Percentiles rank a stretch among this genome's conserved stretches.
Conservation (phyloP, 495 filamentous ascomycete species). For the Apiosordaria backusii region DNA sequence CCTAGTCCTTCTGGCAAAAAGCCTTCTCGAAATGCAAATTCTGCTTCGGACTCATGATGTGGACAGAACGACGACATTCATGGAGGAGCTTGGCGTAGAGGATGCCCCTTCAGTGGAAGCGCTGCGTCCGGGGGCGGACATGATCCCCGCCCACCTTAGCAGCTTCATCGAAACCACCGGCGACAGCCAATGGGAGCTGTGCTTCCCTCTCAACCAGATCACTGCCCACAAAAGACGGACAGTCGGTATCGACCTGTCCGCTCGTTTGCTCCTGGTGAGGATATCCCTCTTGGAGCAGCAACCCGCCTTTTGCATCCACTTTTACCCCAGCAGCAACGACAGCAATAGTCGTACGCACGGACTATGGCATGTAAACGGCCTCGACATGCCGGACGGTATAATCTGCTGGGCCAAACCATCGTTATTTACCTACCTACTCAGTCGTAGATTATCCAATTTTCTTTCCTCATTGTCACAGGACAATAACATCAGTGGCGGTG, state of each 20-base stretch:
- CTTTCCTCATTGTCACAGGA: not conserved
- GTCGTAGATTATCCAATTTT: constrained; percentile 5
- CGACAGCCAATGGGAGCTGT: constrained; percentile 17
- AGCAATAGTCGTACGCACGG: constrained; percentile 7
- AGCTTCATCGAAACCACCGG: constrained; percentile 14
- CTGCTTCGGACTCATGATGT: constrained; percentile 6
- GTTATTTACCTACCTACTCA: constrained; percentile 16
- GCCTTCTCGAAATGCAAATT: constrained; percentile 7
- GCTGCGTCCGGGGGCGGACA: not conserved
- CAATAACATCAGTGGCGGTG: not conserved
- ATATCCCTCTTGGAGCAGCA: constrained; percentile 15
- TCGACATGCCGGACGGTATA: constrained; percentile 11
- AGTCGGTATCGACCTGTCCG: constrained; percentile 10
- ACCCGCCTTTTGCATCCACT: constrained; percentile 20
- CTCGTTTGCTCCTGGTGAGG: constrained; percentile 18
- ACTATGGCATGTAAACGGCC: constrained; percentile 5
- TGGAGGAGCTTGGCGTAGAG: constrained; percentile 17
- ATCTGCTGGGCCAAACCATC: constrained; percentile 14
- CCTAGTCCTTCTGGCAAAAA: constrained; percentile 6
- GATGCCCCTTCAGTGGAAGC: constrained; percentile 1
- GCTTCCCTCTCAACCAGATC: constrained; percentile 14
- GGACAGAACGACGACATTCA: constrained; percentile 10
- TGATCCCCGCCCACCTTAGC: constrained; percentile 14
- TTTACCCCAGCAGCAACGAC: constrained; percentile 14
- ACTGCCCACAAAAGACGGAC: constrained; percentile 4